Evolutionary conservation across 768 basidiomycete species (phyloP), one percentile per base, ranked within the genome.

Genomic region (Lepiota venenata): DNA sequence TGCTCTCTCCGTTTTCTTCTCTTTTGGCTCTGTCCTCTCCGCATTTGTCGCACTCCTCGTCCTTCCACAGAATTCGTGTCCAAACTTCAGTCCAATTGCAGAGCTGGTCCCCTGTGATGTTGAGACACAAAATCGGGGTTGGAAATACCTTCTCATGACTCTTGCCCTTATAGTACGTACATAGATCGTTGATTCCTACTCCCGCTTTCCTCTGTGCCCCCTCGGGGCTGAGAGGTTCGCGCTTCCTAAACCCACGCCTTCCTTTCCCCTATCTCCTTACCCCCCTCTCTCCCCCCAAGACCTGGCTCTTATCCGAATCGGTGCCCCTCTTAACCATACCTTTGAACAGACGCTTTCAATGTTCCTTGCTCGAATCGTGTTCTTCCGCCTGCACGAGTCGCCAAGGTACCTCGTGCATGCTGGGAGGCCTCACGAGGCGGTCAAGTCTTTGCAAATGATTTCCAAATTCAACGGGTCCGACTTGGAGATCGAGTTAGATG

Each of bases 301-400:
- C 46, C 9, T 20, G 7, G 10, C 20, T 46, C 25, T 29, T 46
- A 22, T 22, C n/a, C 44, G 22, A 29, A 46, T 29, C 10, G 22
- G 25, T 21, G 10, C 32, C 44, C 42, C 42, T 14, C 42, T 46
- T 46, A 46, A 22, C 46, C 27, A 47, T 50, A 11, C 32, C 32
- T 32, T 51, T 21, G 60, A 51, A 32, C 62, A 98, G 95, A 97
- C 93, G 7, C 71, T 94, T 6, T 69, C 74, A 2, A 95, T 98
- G 89, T 94, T 93, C 66, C 64, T 91, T 27, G 85, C 85, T 10
- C 89, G 97, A 15, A 91, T 95, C 54, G 72, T 88, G 9, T 85
- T 98, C 68, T 97, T 98, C 78, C 84, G 87, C 16, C 73, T 99
- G 4, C 88, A 98, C 67, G 96, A 99, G 70, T 95, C 93, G 0